Conservation (phyloP, 2,329 filamentous ascomycete species). For the Colletotrichum scovillei region DNA sequence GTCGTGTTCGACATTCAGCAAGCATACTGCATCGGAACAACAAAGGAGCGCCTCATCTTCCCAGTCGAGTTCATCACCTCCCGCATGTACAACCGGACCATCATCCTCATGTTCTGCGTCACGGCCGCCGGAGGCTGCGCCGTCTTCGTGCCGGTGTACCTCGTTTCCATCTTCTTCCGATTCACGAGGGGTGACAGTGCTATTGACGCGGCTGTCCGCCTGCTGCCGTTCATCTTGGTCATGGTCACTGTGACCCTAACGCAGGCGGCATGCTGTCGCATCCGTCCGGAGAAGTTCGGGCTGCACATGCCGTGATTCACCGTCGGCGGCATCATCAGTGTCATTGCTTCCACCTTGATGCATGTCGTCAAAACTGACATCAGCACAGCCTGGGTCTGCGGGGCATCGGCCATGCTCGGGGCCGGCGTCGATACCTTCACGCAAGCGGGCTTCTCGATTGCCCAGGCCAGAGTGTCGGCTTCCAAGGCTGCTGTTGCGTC, state of each 20-base stretch:
- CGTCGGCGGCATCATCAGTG: conserved; percentile 46
- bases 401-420: conserved; percentile 51
- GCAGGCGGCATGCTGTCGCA: conserved; percentile 22
- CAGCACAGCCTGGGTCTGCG: conserved; percentile 42
- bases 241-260: conserved; percentile 48
- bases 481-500: conserved; percentile 19
- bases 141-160: conserved; percentile 51
- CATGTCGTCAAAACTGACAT: conserved; percentile 42
- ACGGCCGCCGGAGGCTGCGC: conserved; percentile 20
- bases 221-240: conserved; percentile 52
- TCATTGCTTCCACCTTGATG: conserved; percentile 49
- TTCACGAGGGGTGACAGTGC: conserved; percentile 55
- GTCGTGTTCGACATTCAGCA: conserved; percentile 60
- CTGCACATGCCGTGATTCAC: conserved; percentile 54
- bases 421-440: conserved; percentile 49
- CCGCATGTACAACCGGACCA: conserved; percentile 36
- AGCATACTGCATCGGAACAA: conserved; percentile 52
- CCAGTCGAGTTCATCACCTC: conserved; percentile 56
- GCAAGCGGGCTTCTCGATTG: conserved; percentile 45
- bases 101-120: conserved; percentile 23
- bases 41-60: conserved; percentile 51
- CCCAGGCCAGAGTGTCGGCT: too few relatives aligned
- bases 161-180: conserved; percentile 62
- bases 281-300: conserved; percentile 40
- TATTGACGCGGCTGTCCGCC: conserved; percentile 50